Percentiles rank a stretch among this genome's conserved stretches.
phyloP scores from a whole-genome alignment of 164 flowering plant species.

The Umbellularia californica region DNA sequence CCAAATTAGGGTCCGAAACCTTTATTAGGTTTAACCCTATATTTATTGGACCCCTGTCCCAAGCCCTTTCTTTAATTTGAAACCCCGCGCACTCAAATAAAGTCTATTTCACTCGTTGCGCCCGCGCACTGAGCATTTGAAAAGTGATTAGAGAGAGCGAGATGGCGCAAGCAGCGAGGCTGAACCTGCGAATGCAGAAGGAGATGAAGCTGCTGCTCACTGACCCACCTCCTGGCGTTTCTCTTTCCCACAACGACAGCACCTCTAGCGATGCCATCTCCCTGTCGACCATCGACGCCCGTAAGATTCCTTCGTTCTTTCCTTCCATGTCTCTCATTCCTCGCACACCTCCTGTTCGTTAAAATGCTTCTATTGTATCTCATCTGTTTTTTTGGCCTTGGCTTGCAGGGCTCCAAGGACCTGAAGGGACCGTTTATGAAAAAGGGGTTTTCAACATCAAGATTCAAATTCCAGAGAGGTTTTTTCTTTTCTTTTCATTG shows the following conservation, averaged over 20 bases:
- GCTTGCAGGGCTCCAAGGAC: slow-evolving; percentile 61
- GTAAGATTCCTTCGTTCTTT: slow-evolving; percentile 26
- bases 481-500: not conserved
- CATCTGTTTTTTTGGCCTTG: not conserved
- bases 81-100: too few species aligned
- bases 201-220: slow-evolving; percentile 75
- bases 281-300: slow-evolving; percentile 49
- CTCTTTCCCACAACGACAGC: slow-evolving; percentile 37
- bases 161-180: slow-evolving; percentile 84
- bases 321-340: not conserved
- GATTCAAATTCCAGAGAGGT: slow-evolving; percentile 90
- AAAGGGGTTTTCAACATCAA: slow-evolving; percentile 57
- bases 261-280: slow-evolving; percentile 19
- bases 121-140: too few species aligned
- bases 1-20: too few species aligned
- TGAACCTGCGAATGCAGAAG: slow-evolving; percentile 77
- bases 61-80: too few species aligned
- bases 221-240: slow-evolving; percentile 79
- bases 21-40: too few species aligned
- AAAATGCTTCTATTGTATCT: not conserved
- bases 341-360: too few species aligned
- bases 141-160: not conserved
- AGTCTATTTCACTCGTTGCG: too few species aligned
- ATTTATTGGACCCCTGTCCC: too few species aligned
- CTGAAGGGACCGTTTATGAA: slow-evolving; percentile 71